phyloP scores from a whole-genome alignment of 2,329 filamentous ascomycete species.

The Rhytidhysteron rufulum region DNA sequence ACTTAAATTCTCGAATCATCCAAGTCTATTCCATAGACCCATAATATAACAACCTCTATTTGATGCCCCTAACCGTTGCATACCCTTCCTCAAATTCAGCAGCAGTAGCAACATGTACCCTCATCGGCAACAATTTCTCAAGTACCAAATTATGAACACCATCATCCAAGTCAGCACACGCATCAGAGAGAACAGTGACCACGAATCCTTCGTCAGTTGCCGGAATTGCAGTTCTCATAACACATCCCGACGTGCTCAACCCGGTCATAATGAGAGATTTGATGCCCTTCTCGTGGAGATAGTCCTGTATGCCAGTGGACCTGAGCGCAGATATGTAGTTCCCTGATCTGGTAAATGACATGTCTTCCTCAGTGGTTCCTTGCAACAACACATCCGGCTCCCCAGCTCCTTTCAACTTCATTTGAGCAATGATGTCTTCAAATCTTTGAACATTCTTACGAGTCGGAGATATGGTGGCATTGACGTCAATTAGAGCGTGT shows the following conservation, averaged over 20 bases:
- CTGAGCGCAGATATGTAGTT: slow-evolving; percentile 24
- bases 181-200: slow-evolving; percentile 23
- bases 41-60: too few species aligned
- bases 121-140: slow-evolving; percentile 1
- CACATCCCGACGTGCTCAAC: slow-evolving; percentile 12
- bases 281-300: slow-evolving; percentile 15
- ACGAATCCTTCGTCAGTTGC: slow-evolving; percentile 22
- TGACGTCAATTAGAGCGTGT: slow-evolving; percentile 21
- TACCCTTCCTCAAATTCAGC: neutral
- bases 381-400: slow-evolving; percentile 14
- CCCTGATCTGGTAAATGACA: slow-evolving; percentile 14
- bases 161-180: slow-evolving; percentile 18
- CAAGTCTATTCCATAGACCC: too few species aligned
- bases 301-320: slow-evolving; percentile 19
- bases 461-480: slow-evolving; percentile 14
- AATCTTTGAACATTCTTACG: slow-evolving; percentile 16
- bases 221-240: slow-evolving; percentile 16
- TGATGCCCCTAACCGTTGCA: too few species aligned
- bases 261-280: slow-evolving; percentile 16
- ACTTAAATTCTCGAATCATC: too few species aligned
- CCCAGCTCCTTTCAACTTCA: slow-evolving; percentile 9
- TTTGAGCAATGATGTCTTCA: slow-evolving; percentile 4
- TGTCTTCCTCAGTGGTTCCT: slow-evolving; percentile 12
- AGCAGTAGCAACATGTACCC: slow-evolving; percentile 6
- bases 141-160: slow-evolving; percentile 15